Evolutionary conservation across 1,284 basidiomycete species (phyloP).

Genomic region (Ceratobasidium sp.): DNA sequence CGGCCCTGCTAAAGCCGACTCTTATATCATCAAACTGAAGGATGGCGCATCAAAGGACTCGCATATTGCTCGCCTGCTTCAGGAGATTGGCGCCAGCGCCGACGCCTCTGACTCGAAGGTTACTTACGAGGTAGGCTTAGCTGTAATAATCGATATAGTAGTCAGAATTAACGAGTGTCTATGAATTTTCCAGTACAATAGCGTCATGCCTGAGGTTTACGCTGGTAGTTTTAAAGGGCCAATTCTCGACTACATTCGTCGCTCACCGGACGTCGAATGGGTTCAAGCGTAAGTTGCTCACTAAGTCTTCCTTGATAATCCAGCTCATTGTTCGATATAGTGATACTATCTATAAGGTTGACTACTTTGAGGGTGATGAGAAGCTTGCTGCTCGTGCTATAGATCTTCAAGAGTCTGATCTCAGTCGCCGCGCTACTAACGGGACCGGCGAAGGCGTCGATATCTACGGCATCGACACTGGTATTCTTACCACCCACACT

Average conservation of each 20-base stretch:
- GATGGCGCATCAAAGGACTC: conserved; percentile 41
- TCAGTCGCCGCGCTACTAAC: conserved; percentile 15
- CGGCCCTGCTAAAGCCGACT: conserved; percentile 37
- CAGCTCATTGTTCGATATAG: background rate
- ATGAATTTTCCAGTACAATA: conserved; percentile 35
- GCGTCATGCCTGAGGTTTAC: conserved; percentile 47
- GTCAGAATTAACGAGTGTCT: background rate
- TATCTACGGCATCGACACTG: conserved; percentile 47
- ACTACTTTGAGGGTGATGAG: conserved; percentile 16
- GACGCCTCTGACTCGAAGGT: conserved; percentile 27
- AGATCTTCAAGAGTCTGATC: conserved; percentile 25
- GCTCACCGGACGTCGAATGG: conserved; percentile 47
- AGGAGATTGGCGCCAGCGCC: conserved; percentile 1
- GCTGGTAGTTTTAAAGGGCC: conserved; percentile 45
- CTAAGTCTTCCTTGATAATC: no score
- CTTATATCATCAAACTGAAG: conserved; percentile 47
- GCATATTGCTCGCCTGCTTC: conserved; percentile 37
- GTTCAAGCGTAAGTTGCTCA: conserved; percentile 31
- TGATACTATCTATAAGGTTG: conserved; percentile 38
- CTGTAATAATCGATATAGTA: background rate
- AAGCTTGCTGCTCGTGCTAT: conserved; percentile 8
- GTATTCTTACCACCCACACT: conserved; percentile 42
- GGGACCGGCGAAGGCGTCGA: conserved; percentile 35
- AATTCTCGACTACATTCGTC: conserved; percentile 41
- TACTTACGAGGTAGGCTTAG: conserved; percentile 27